Base-by-base conservation (phyloP, 345 rosid species). In the Laguncularia racemosa region DNA sequence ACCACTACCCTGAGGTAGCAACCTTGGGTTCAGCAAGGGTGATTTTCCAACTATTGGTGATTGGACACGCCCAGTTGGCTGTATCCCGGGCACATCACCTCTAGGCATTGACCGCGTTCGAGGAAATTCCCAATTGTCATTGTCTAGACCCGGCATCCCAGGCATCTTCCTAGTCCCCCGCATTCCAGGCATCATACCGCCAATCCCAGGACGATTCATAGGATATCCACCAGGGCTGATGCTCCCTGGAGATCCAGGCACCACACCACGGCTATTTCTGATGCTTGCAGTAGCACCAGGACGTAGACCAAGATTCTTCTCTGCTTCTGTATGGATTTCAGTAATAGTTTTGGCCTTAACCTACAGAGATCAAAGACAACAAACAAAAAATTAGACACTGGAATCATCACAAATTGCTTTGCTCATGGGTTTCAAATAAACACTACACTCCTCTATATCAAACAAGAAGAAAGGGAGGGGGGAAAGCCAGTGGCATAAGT, bases 161-260 rank as follows among this genome's bases (percentile, higher is more conserved):
- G 93, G 96, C 99, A 93, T 93, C 76, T 84, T 87, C 68, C 96
- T 84, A 14, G 79, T 54, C 58, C 97, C 96, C 3, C 96, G 99
- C 97, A 87, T 87, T 66, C 97, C 97, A 53, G 99, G 97, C 97
- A 93, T 93, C 97, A 93, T 71, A 26, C 97, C 97, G 12, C 99
- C 99, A 1, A 82, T 44, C 54, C 97, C 99, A 62, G 95, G 99
- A 44, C 95, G 81, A 28, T 71, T 72, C 43, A 81, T 80, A 20
- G 87, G 90, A 62, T 79, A 80, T 68, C 76, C 80, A 3, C 73
- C 86, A 20, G 93, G 74, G 20, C 81, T 78, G 59, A 80, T 72
- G 59, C 61, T 67, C 69, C 78, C 78, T 28, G 84, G 70, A 52
- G 81, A 68, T 16, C 76, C 76, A 69, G 86, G 67, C 55, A 60